Base-by-base conservation (phyloP, 129 eudicot species). In the Smallanthus sonchifolius region DNA sequence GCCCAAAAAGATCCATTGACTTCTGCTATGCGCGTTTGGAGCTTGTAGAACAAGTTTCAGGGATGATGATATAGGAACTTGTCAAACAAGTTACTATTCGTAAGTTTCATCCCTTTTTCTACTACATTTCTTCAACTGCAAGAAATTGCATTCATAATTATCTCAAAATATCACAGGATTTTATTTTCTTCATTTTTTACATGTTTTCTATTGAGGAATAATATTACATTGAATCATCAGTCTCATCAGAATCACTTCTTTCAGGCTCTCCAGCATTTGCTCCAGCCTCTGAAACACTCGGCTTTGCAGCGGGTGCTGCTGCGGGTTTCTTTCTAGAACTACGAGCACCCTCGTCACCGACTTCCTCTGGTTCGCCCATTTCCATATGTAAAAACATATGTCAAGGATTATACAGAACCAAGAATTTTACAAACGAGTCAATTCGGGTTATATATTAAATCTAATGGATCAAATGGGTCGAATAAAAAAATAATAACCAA, bases 241-340 rank as follows among this genome's bases (percentile, higher is more conserved):
- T 84, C 32, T 93, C 97, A 36, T 89, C 96, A 10, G 89, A 81
- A 63, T 90, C 96, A 51, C 91, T 93, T 80, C 92, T 82, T 28
- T 90, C 95, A 9, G 87, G 87, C 76, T 79, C 95, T 68, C 69
- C 95, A 10, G 82, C 84, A 70, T 72, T 87, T 48, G 81, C 67
- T 45, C 77, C 91, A 19, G 87, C 75, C 69, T 73, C 95, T 8
- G 87, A 86, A 40, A 80, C 83, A 72, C 84, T 83, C 65, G 88
- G 86, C 65, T 83, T 85, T 13, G 80, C 74, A 48, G 76, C 52
- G 43, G 89, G 86, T 65, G 74, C 74, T 3, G 96, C 81, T 30
- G 69, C 85, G 43, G 75, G 76, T 73, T 86, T 90, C 82, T 88
- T 93, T 34, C 77, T 65, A 14, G 85, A 75, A 64, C 65, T 75